phyloP scores from a whole-genome alignment of 768 basidiomycete genomes.

The Tricholoma furcatifolium region DNA sequence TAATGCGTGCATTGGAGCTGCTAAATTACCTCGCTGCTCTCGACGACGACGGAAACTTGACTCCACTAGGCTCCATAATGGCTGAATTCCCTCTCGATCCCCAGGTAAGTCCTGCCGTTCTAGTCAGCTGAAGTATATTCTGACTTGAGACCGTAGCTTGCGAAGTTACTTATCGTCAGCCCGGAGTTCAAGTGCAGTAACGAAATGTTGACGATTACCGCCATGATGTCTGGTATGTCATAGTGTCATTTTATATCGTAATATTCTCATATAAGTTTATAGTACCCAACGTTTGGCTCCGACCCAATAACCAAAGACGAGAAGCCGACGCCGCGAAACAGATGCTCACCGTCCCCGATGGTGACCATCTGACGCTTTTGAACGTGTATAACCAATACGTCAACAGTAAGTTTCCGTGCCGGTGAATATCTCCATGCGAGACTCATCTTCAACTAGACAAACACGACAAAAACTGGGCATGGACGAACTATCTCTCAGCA shows the following conservation, averaged over 20 bases:
- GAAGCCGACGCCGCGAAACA: slow-evolving; percentile 95
- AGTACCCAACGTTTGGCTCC: slow-evolving; percentile 95
- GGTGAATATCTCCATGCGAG: neutral
- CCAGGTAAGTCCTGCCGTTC: slow-evolving; percentile 52
- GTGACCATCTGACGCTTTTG: slow-evolving; percentile 93
- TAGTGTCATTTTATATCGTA: neutral
- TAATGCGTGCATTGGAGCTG: slow-evolving; percentile 95
- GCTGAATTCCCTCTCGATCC: slow-evolving; percentile 99
- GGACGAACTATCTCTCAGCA: slow-evolving; percentile 83
- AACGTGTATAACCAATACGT: slow-evolving; percentile 96
- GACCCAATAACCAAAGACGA: slow-evolving; percentile 82
- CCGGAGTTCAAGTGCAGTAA: slow-evolving; percentile 96
- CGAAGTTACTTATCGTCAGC: slow-evolving; percentile 92
- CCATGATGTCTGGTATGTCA: slow-evolving; percentile 87
- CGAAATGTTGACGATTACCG: slow-evolving; percentile 91
- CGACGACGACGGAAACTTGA: slow-evolving; percentile 92
- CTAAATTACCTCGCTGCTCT: slow-evolving; percentile 90
- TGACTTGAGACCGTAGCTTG: slow-evolving; percentile 46
- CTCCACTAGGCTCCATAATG: slow-evolving; percentile 86
- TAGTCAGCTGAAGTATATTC: neutral
- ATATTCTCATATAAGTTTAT: neutral
- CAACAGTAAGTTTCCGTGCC: slow-evolving; percentile 52
- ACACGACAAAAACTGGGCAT: slow-evolving; percentile 84
- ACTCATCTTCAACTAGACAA: slow-evolving; percentile 46
- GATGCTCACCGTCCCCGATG: slow-evolving; percentile 83